These are phyloP conservation scores for Adansonia gregorii DNA, from an alignment of 441 rosid genomes.

Conservation along the genomic window DNA sequence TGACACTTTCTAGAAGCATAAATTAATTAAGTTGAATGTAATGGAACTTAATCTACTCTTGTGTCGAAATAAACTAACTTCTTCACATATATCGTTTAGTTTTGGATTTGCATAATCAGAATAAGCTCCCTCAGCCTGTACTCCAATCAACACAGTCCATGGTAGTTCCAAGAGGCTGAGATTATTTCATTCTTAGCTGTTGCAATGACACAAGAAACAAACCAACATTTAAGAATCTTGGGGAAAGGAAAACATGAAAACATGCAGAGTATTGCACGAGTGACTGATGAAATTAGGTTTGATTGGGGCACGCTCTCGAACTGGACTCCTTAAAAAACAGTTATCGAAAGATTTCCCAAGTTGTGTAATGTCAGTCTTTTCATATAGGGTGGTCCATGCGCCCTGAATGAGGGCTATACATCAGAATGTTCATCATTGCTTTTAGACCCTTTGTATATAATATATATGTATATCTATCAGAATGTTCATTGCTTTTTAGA, in stretches of 20 bases:
- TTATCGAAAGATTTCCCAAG: background rate
- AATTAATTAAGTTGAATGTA: background rate
- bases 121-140: background rate
- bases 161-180: background rate
- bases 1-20: background rate
- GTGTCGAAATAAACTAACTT: background rate
- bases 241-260: background rate
- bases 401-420: background rate
- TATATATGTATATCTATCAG: too few species aligned
- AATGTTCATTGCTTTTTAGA: too few species aligned
- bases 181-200: background rate
- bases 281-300: background rate
- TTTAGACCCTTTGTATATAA: background rate
- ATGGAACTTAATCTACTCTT: background rate
- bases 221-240: background rate
- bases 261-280: slow-evolving; percentile 7
- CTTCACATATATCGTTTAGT: background rate
- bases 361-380: background rate
- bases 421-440: slow-evolving; percentile 10
- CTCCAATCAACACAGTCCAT: background rate
- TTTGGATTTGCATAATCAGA: background rate
- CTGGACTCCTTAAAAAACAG: background rate
- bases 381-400: background rate
- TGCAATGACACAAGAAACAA: background rate
- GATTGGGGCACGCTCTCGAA: background rate